Base-by-base conservation (phyloP, 179 eudicot genomes). In the Silene noctiflora region DNA sequence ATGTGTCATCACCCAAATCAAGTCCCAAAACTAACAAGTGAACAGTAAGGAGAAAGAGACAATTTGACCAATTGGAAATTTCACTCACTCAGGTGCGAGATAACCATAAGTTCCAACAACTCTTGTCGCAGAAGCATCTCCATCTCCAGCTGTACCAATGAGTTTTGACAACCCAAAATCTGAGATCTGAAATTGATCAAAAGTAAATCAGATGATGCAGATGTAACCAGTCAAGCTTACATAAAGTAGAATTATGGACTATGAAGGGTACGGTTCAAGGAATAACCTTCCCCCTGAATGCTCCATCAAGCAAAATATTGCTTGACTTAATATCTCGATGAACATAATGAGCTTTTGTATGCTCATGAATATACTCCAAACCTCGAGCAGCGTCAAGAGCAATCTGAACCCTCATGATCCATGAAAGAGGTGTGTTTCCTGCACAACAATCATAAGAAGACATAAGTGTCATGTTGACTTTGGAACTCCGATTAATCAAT, bases 301-400 rank as follows among this genome's bases (percentile, higher is more conserved):
- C 86, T 59, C 88, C 91, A 77, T 94, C 97, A 6, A 94, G 95
- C 72, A 94, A 79, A 86, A 94, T 92, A 84, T 94, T 94, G 89
- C 98, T 94, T 3, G 96, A 82, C 82, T 94, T 94, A 63, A 94
- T 88, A 86, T 94, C 98, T 72, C 98, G 93, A 76, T 94, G 98
- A 68, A 94, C 97, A 81, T 94, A 94, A 80, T 94, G 98, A 59
- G 93, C 81, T 82, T 91, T 92, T 12, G 98, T 94, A 80, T 94
- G 98, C 83, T 94, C 97, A 58, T 94, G 98, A 72, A 94, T 89
- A 75, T 94, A 94, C 81, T 94, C 98, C 73, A 94, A 79, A 72
- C 98, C 98, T 87, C 98, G 83, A 71, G 98, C 98, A 82, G 97
- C 90, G 82, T 92, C 98, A 77, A 94, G 97, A 73, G 91, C 97